A percentile compares a stretch with the other conserved stretches of the same genome.
These are phyloP conservation scores for Actinomortierella wolfii DNA, from an alignment of 371 early-diverging fungal genomes.

Conservation along the genomic window DNA sequence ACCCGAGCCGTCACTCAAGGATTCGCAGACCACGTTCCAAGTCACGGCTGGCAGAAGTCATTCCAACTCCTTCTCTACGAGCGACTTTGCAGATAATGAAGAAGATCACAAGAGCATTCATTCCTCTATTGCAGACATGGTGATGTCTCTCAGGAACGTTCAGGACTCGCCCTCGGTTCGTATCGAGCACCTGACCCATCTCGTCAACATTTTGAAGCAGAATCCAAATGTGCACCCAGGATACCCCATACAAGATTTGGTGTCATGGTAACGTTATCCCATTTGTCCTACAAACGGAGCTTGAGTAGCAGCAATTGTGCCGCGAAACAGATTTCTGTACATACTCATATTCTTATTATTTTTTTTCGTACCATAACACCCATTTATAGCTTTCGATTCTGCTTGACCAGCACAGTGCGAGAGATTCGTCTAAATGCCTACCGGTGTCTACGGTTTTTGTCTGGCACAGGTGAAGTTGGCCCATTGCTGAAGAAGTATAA, in stretches of 20 bases:
- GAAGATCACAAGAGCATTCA: slow-evolving; percentile 45
- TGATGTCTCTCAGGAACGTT: slow-evolving; percentile 21
- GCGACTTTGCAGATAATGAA: slow-evolving; percentile 44
- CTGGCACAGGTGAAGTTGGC: slow-evolving; percentile 30
- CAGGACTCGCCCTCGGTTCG: slow-evolving; percentile 33
- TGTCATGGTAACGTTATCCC: slow-evolving; percentile 34
- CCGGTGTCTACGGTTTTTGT: slow-evolving; percentile 36
- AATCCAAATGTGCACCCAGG: slow-evolving; percentile 35
- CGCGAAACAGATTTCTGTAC: no score
- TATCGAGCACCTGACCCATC: slow-evolving; percentile 29
- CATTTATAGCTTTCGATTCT: slow-evolving; percentile 54
- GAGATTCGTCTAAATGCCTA: slow-evolving; percentile 56
- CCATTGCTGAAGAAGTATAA: slow-evolving; percentile 18
- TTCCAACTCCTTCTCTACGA: slow-evolving; percentile 43
- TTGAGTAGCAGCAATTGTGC: no score
- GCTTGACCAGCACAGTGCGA: slow-evolving; percentile 55
- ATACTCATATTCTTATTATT: neutral
- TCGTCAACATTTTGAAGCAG: slow-evolving; percentile 41
- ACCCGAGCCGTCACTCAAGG: slow-evolving; percentile 31
- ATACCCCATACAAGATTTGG: slow-evolving; percentile 38
- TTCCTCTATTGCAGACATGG: slow-evolving; percentile 29
- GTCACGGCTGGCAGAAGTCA: slow-evolving; percentile 28
- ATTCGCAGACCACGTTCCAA: slow-evolving; percentile 25
- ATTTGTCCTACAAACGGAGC: no score
- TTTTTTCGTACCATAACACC: neutral